Evolutionary conservation across 2,329 filamentous ascomycete genomes (phyloP).

Genomic region (Calonectria ilicicola): DNA sequence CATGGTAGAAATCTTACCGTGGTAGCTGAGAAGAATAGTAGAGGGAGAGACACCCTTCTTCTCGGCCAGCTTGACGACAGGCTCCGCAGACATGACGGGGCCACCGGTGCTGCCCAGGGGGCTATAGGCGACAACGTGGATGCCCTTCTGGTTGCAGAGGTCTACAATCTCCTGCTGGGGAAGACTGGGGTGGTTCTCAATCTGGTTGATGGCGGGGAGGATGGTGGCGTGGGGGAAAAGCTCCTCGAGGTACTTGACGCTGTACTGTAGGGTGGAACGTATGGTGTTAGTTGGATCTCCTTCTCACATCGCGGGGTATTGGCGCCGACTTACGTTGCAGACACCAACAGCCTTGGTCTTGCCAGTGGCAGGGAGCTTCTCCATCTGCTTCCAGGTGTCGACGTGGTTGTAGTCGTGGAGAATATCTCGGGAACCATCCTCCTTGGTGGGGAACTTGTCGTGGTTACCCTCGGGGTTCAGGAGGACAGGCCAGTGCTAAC

Average conservation of each 20-base stretch:
- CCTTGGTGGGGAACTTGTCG: slow-evolving; percentile 79
- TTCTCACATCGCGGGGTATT: background rate
- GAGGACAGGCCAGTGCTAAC: slow-evolving; percentile 82
- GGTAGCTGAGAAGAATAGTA: slow-evolving; percentile 77
- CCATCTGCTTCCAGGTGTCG: slow-evolving; percentile 83
- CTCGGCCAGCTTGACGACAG: slow-evolving; percentile 72
- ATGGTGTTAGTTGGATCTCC: slow-evolving; percentile 1
- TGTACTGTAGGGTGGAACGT: slow-evolving; percentile 57
- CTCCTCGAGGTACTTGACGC: slow-evolving; percentile 66
- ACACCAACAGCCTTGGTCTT: slow-evolving; percentile 68
- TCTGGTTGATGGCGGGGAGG: slow-evolving; percentile 77
- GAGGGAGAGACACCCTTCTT: slow-evolving; percentile 72
- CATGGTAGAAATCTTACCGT: slow-evolving; percentile 62
- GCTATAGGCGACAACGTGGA: slow-evolving; percentile 79
- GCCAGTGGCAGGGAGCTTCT: slow-evolving; percentile 71
- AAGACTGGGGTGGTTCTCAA: slow-evolving; percentile 79
- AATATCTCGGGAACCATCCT: slow-evolving; percentile 81
- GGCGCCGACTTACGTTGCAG: slow-evolving; percentile 59
- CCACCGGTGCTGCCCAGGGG: slow-evolving; percentile 74
- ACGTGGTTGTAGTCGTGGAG: slow-evolving; percentile 76
- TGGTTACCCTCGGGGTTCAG: slow-evolving; percentile 85
- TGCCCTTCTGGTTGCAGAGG: slow-evolving; percentile 74
- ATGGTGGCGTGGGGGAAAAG: slow-evolving; percentile 64
- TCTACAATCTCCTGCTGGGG: slow-evolving; percentile 80
- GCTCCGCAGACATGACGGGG: slow-evolving; percentile 73